Evolutionary conservation across 108 stramenopile genomes (phyloP).

Genomic region (Pseudonitzschia pungens): DNA sequence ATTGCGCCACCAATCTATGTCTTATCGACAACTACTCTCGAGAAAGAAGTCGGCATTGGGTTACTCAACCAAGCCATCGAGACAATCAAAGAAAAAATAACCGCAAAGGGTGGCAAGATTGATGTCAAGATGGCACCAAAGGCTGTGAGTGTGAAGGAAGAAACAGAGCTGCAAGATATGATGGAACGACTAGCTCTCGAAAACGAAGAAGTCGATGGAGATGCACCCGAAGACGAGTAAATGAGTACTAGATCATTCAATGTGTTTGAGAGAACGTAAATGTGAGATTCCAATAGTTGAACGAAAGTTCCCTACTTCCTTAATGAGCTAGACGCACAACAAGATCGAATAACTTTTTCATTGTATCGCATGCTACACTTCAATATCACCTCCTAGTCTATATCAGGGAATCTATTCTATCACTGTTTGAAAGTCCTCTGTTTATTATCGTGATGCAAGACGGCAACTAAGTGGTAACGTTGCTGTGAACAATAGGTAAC

Average conservation of each 20-base stretch:
- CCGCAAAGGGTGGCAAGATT: slow-evolving; percentile 91
- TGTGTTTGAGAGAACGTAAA: not conserved
- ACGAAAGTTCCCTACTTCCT: not conserved
- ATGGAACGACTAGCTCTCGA: slow-evolving; percentile 95
- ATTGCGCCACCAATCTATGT: slow-evolving; percentile 98
- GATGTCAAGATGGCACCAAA: slow-evolving; percentile 99
- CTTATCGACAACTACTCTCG: slow-evolving; percentile 93
- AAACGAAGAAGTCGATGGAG: slow-evolving; percentile 96
- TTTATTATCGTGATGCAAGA: too few relatives aligned
- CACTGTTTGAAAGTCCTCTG: too few relatives aligned
- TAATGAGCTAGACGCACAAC: not conserved
- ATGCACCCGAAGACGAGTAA: slow-evolving; percentile 91
- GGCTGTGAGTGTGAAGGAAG: slow-evolving; percentile 97
- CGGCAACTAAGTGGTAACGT: too few relatives aligned
- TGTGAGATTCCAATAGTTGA: not conserved
- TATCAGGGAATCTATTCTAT: too few relatives aligned
- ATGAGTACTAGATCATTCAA: not conserved
- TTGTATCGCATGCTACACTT: too few relatives aligned
- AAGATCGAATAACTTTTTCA: too few relatives aligned
- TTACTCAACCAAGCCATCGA: slow-evolving; percentile 90
- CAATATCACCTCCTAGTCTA: too few relatives aligned
- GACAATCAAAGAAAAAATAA: slow-evolving; percentile 80
- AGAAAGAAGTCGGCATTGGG: slow-evolving; percentile 94
- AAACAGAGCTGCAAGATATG: slow-evolving; percentile 96
- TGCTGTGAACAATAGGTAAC: too few relatives aligned